These are phyloP conservation scores for Grammothele lineata DNA, from an alignment of 768 basidiomycete species.

Conservation along the genomic window DNA sequence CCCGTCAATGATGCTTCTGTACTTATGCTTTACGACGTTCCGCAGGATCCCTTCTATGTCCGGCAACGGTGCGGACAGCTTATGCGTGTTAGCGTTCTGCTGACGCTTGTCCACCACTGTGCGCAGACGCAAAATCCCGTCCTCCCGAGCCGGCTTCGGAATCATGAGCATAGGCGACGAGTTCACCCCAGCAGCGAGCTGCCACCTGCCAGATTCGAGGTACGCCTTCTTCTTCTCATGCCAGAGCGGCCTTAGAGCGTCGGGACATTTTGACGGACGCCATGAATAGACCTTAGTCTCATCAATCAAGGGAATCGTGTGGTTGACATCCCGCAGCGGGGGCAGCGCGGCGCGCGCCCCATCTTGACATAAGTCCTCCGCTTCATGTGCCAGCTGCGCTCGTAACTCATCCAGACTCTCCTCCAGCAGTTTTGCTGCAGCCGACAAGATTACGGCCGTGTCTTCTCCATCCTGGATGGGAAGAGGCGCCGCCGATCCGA, in stretches of 20 bases:
- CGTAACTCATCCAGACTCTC: constrained; percentile 10
- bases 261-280: constrained; percentile 19
- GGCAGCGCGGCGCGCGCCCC: constrained; percentile 10
- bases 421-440: constrained; percentile 6
- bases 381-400: constrained; percentile 8
- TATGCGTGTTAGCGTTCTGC: constrained; percentile 22
- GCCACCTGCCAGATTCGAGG: constrained; percentile 20
- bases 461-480: constrained; percentile 2
- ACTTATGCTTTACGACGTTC: constrained; percentile 8
- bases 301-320: constrained; percentile 19
- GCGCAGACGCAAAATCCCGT: neutral
- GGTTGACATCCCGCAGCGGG: constrained; percentile 18
- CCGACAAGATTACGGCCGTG: neutral
- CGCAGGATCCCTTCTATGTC: constrained; percentile 21
- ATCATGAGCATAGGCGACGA: constrained; percentile 16
- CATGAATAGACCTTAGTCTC: constrained; percentile 15
- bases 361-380: constrained; percentile 11
- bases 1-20: constrained; percentile 21
- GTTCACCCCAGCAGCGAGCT: constrained; percentile 10
- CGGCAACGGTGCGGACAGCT: constrained; percentile 16
- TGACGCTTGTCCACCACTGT: constrained; percentile 4
- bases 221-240: constrained; percentile 19
- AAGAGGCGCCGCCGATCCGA: constrained; percentile 12
- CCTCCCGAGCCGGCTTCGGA: constrained; percentile 2
- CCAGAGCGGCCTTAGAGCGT: constrained; percentile 17